phyloP scores from a whole-genome alignment of 2,329 filamentous ascomycete species.

The Graphium sp. region DNA sequence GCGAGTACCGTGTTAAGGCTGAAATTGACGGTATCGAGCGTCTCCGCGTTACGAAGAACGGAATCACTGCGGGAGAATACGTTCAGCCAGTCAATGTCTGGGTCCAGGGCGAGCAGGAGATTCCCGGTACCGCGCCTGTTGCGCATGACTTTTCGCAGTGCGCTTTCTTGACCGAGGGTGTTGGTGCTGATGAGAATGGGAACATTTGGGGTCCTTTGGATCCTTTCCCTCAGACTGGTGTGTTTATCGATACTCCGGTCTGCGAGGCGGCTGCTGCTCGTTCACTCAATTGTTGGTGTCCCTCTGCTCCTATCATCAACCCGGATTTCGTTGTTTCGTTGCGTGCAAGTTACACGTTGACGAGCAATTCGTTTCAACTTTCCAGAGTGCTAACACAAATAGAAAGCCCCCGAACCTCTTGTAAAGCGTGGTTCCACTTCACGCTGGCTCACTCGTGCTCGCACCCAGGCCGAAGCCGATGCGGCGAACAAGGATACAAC shows the following conservation, averaged over 20 bases:
- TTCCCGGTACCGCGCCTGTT: constrained; percentile 15
- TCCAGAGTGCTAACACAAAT: neutral
- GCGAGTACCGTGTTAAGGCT: constrained; percentile 16
- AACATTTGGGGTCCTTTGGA: constrained; percentile 18
- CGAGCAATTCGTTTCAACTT: neutral
- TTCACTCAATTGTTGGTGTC: neutral
- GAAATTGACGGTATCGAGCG: constrained; percentile 15
- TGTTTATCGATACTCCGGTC: constrained; percentile 11
- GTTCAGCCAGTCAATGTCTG: constrained; percentile 17
- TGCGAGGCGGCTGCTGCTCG: constrained; percentile 2
- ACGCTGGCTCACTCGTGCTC: constrained; percentile 6
- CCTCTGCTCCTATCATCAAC: neutral
- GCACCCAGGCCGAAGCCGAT: constrained; percentile 6
- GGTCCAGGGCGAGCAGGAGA: constrained; percentile 18
- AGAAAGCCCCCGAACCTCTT: neutral
- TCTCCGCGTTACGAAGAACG: constrained; percentile 15
- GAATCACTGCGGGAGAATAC: constrained; percentile 16
- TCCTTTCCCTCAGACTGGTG: constrained; percentile 18
- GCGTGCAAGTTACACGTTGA: neutral
- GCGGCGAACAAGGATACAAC: constrained; percentile 6
- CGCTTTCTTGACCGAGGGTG: constrained; percentile 16
- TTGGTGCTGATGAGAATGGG: constrained; percentile 15
- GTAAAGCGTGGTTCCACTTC: constrained; percentile 4
- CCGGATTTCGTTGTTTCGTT: neutral
- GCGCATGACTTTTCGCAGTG: constrained; percentile 17